Evolutionary conservation across 2,329 filamentous ascomycete species (phyloP).

Genomic region (Calonectria naviculata): DNA sequence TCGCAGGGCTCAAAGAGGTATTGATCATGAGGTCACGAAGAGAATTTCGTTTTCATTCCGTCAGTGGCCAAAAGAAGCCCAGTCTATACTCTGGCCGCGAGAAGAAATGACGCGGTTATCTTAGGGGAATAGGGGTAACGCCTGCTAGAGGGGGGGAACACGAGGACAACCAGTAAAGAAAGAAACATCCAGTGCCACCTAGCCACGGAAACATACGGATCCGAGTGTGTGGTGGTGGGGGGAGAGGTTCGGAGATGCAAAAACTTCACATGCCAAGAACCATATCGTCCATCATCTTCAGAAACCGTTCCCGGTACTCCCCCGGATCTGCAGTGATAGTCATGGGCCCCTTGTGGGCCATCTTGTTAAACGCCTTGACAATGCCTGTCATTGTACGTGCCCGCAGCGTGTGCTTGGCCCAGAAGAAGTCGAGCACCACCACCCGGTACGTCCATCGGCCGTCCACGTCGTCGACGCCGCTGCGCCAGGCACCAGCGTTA

Average conservation of each 20-base stretch:
- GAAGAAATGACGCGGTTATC: neutral
- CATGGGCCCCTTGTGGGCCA: conserved; percentile 76
- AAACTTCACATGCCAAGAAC: conserved; percentile 46
- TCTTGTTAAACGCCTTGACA: conserved; percentile 71
- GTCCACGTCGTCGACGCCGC: conserved; percentile 69
- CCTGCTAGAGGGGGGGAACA: neutral
- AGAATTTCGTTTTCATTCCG: conserved; percentile 2
- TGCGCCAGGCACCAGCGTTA: conserved; percentile 62
- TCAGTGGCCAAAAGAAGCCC: neutral
- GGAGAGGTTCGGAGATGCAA: neutral
- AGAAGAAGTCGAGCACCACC: conserved; percentile 80
- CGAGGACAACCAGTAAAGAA: neutral
- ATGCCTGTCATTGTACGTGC: conserved; percentile 74
- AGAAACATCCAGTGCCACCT: neutral
- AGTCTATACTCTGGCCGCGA: too few species aligned
- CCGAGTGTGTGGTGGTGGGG: too few species aligned
- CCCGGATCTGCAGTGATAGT: conserved; percentile 76
- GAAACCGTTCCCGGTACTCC: conserved; percentile 71
- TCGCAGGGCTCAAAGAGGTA: neutral
- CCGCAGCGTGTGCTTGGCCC: conserved; percentile 77
- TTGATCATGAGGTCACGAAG: neutral
- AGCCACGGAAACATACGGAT: neutral
- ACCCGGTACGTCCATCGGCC: conserved; percentile 75
- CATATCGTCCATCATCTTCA: conserved; percentile 60
- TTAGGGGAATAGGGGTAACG: neutral